Conservation (phyloP, 805 yeast species). For the Millerozyma miso region DNA sequence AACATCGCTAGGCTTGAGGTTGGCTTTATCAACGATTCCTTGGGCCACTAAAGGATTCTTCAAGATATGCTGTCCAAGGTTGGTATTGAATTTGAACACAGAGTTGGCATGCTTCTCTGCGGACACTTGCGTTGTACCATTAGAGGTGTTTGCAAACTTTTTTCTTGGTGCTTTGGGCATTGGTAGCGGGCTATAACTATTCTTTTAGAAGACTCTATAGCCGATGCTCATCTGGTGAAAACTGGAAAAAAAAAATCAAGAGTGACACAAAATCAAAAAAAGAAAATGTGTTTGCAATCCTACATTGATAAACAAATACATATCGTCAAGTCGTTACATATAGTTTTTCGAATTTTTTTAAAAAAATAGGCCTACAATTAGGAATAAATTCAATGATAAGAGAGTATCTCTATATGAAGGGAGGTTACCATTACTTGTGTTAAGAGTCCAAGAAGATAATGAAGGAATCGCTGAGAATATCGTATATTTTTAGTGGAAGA, state of each 20-base stretch:
- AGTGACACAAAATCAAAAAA: not conserved
- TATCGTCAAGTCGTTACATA: not conserved
- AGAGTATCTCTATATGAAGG: no score
- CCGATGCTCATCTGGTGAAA: conserved; percentile 1
- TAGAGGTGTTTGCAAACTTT: conserved; percentile 49
- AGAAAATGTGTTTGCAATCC: conserved; percentile 1
- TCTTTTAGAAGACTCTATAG: not conserved
- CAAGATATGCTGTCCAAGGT: conserved; percentile 93
- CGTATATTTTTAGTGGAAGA: conserved; percentile 2
- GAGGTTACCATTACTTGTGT: no score
- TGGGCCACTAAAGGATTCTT: conserved; percentile 96
- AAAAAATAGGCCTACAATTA: not conserved
- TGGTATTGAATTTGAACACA: conserved; percentile 95
- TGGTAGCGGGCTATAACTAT: not conserved
- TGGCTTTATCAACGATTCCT: conserved; percentile 96
- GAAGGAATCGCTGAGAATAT: not conserved
- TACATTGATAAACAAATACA: conserved; percentile 3
- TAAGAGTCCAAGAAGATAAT: no score
- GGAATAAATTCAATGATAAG: no score
- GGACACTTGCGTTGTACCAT: conserved; percentile 52
- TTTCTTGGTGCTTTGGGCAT: conserved; percentile 68
- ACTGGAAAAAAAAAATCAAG: not conserved
- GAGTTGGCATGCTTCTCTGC: conserved; percentile 70
- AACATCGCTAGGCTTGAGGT: conserved; percentile 83
- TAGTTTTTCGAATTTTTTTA: no score